A percentile compares a stretch with the other conserved stretches of the same genome.
phyloP scores from a whole-genome alignment of 352 stramenopile genomes.

The Phytophthora agathidicida region DNA sequence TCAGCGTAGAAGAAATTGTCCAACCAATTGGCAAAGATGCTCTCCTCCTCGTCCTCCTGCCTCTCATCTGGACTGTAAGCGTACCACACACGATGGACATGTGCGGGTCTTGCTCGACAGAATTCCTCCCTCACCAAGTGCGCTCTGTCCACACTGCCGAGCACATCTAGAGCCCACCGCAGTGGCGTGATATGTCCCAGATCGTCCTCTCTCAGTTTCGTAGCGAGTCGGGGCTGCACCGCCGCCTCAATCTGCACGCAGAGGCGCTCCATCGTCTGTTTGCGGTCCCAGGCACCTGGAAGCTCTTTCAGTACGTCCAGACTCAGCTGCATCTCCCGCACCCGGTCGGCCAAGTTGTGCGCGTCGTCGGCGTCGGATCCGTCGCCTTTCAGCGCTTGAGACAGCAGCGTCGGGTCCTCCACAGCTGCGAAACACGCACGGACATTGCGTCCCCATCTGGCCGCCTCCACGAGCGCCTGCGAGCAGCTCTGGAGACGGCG shows the following conservation, averaged over 20 bases:
- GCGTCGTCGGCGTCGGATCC: conserved; percentile 3
- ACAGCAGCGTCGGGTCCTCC: conserved; percentile 44
- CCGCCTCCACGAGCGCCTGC: conserved; percentile 70
- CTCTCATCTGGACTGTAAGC: conserved; percentile 39
- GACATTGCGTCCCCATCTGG: conserved; percentile 71
- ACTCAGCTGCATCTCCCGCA: conserved; percentile 69
- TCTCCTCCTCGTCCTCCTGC: conserved; percentile 15
- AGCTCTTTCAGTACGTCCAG: conserved; percentile 67
- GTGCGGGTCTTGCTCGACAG: conserved; percentile 45
- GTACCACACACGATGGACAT: conserved; percentile 67
- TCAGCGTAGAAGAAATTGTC: conserved; percentile 64
- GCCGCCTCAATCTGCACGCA: conserved; percentile 60
- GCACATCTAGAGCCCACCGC: conserved; percentile 56
- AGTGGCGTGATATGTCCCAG: conserved; percentile 47
- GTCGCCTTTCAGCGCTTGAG: conserved; percentile 12
- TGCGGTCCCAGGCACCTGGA: conserved; percentile 60
- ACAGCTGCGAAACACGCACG: conserved; percentile 50
- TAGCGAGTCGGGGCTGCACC: conserved; percentile 52
- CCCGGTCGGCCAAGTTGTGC: conserved; percentile 46
- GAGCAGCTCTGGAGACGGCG: conserved; percentile 66
- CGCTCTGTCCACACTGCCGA: conserved; percentile 51
- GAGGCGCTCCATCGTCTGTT: conserved; percentile 57
- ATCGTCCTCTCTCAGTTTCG: conserved; percentile 45
- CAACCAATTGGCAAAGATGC: conserved; percentile 48
- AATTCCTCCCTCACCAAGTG: conserved; percentile 56